Evolutionary conservation across 805 yeast species (phyloP), one percentile per base, ranked within the genome.

Genomic region (Saccharomycopsis fermentans): DNA sequence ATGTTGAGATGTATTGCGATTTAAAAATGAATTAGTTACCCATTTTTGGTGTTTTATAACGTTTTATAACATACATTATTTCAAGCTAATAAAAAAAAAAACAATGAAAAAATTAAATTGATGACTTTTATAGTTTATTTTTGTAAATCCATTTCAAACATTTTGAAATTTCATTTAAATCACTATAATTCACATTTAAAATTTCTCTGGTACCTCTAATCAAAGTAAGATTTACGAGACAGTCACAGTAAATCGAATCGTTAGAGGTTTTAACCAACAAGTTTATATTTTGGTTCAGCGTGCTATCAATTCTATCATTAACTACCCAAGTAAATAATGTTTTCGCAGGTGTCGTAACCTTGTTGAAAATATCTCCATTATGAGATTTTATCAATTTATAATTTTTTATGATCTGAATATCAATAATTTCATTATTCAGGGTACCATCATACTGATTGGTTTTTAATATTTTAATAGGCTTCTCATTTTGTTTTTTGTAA

Each of bases 161-260:
- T 40, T 58, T 58, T 6, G 26, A 32, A 8, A 58, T 54, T 53
- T 58, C 61, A 12, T 36, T 43, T 24, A 58, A 27, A 35, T 58
- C 61, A 37, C 61, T 58, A 24, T 55, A 55, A 48, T 58, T 58
- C 6, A 58, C 61, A 24, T 55, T 40, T 21, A 55, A 19, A 16
- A 34, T 27, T 19, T 50, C 54, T 11, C 29, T 35, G 19, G 50
- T 8, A 2, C 35, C 43, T 21, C 43, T 43, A 3, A 37, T n/a
- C 14, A 55, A 34, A 21, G 21, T 34, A 35, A 58, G 43, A 19
- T 52, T 55, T 34, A 58, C 40, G 29, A 58, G 27, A 19, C 36
- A 55, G 32, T 58, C 61, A 27, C 61, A 58, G 27, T 51, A 58
- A 8, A 40, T 40, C 36, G 21, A 35, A 40, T 50, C 37, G 24